Evolutionary conservation across 352 stramenopile genomes (phyloP), one percentile per base, ranked within the genome.

Genomic region (Stramenopiles sp.): DNA sequence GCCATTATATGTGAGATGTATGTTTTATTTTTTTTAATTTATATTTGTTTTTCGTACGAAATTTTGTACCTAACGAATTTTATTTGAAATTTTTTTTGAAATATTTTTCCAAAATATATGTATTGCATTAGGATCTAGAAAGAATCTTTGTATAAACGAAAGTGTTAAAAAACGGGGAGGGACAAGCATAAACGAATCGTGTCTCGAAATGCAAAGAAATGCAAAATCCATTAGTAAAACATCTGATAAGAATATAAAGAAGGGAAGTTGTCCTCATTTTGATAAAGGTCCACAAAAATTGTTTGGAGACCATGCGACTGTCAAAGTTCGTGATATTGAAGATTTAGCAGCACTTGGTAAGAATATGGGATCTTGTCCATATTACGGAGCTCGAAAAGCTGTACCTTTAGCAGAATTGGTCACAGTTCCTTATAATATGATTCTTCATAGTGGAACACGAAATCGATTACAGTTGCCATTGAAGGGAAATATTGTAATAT

Each of bases 321-420:
- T n/a, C n/a, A 1, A 19, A 38, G 40, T 12, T 4, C 28, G n/a
- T 8, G 83, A 96, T 44, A 87, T 97, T 38, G 84, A 97, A 58
- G 83, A 96, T 38, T 48, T 94, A 1, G 61, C 69, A 17, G 54
- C 51, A 7, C 52, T 93, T 6, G 81, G 81, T 15, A 52, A 68
- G 23, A 57, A 81, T 10, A 66, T 73, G 52, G 69, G 69, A 2
- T 71, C 68, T 28, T 99, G 86, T 50, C 71, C 80, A 2, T 99
- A 97, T 50, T 99, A 99, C 52, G 79, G 78, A 2, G 58, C 66
- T 5, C 58, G 76, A 28, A 61, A 72, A 38, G 79, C 71, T 24
- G 49, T 91, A 7, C 55, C 64, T 0, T 52, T 80, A 7, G 70
- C 71, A n/a, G 65, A 91, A 47, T 29, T 70, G 20, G 45, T 59